These are phyloP conservation scores for Leccinum uliginosum DNA, from an alignment of 768 basidiomycete genomes.

Conservation along the genomic window DNA sequence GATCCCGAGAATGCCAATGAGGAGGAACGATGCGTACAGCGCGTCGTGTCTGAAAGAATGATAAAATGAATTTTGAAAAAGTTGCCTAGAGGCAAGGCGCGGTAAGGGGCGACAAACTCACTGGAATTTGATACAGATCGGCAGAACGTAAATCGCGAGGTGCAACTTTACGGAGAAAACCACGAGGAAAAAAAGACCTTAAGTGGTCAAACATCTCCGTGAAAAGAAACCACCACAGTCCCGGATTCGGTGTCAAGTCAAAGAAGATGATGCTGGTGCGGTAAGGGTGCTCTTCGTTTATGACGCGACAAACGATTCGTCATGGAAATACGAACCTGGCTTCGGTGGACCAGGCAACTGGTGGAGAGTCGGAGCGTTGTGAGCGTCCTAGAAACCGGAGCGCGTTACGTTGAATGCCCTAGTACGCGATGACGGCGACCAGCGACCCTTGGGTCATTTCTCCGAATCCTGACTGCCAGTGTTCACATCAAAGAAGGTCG, in stretches of 20 bases:
- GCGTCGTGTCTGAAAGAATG: conserved; percentile 63
- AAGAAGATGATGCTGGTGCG: conserved; percentile 66
- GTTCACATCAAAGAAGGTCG: no score
- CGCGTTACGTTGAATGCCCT: no score
- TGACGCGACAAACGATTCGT: background rate
- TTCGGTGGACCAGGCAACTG: no score
- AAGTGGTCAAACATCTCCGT: conserved; percentile 99
- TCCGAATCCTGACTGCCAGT: no score
- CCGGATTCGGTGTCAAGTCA: conserved; percentile 90
- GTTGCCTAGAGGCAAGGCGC: background rate
- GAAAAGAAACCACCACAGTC: conserved; percentile 99
- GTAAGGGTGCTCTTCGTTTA: background rate
- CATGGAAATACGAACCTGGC: conserved; percentile 50
- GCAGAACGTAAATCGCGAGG: conserved; percentile 74
- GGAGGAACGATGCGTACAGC: conserved; percentile 71
- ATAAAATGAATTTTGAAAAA: background rate
- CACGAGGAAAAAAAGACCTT: conserved; percentile 89
- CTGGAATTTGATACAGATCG: conserved; percentile 87
- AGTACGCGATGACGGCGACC: no score
- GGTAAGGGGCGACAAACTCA: conserved; percentile 31
- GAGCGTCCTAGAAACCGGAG: no score
- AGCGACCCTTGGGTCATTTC: no score
- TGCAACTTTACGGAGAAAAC: conserved; percentile 90
- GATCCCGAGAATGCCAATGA: conserved; percentile 73
- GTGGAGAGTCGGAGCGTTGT: no score